These are phyloP conservation scores for Sordariomycetes sp. DNA, from an alignment of 2,329 filamentous ascomycete genomes.

Conservation along the genomic window DNA sequence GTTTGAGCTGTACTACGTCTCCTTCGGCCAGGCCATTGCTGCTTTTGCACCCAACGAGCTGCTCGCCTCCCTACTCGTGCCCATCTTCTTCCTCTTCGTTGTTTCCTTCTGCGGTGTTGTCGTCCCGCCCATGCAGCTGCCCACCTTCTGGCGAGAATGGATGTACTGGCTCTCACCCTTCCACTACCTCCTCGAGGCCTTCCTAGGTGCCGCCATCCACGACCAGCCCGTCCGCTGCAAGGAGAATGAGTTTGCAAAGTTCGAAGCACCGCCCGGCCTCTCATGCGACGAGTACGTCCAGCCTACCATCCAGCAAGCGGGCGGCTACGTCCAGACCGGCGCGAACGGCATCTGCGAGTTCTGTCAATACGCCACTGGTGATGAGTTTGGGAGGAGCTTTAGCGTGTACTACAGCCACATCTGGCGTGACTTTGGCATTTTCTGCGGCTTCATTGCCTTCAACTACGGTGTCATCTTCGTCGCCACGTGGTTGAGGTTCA, in stretches of 20 bases:
- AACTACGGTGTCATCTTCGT: slow-evolving; percentile 40
- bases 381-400: slow-evolving; percentile 49
- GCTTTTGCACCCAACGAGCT: slow-evolving; percentile 57
- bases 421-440: slow-evolving; percentile 59
- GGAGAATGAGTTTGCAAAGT: slow-evolving; percentile 47
- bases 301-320: slow-evolving; percentile 39
- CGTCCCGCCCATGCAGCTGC: slow-evolving; percentile 49
- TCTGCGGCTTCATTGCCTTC: slow-evolving; percentile 54
- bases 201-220: slow-evolving; percentile 47
- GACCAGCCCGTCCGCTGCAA: slow-evolving; percentile 46
- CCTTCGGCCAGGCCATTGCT: slow-evolving; percentile 60
- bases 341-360: slow-evolving; percentile 49
- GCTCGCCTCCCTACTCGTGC: slow-evolving; percentile 56
- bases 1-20: slow-evolving; percentile 57
- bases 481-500: slow-evolving; percentile 28
- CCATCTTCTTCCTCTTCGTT: slow-evolving; percentile 62
- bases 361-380: slow-evolving; percentile 53
- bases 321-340: slow-evolving; percentile 53
- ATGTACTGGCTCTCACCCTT: slow-evolving; percentile 63
- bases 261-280: slow-evolving; percentile 47
- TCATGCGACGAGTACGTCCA: slow-evolving; percentile 52
- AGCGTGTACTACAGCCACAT: slow-evolving; percentile 52
- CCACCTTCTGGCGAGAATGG: slow-evolving; percentile 54
- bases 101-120: slow-evolving; percentile 64
- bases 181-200: slow-evolving; percentile 55